Conservation (phyloP, 1,284 basidiomycete species). For the Cryptococcus sp. region DNA sequence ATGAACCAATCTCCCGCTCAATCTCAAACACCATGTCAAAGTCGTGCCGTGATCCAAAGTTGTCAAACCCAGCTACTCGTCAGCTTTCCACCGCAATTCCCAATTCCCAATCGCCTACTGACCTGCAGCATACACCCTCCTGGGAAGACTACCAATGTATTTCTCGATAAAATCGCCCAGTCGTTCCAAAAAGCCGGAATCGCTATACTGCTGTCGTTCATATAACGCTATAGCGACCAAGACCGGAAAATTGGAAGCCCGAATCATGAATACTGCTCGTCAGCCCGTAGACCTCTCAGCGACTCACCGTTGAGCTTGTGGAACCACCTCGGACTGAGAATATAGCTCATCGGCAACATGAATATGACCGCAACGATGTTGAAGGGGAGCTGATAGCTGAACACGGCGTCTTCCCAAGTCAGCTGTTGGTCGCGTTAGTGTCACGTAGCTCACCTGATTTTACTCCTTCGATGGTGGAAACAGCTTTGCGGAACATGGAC, state of each 20-base stretch:
- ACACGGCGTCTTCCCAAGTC: slow-evolving; percentile 65
- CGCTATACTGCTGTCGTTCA: slow-evolving; percentile 67
- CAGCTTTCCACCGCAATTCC: slow-evolving; percentile 1
- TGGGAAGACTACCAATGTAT: slow-evolving; percentile 64
- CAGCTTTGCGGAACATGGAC: slow-evolving; percentile 89
- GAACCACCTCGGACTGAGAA: slow-evolving; percentile 53
- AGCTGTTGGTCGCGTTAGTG: slow-evolving; percentile 27
- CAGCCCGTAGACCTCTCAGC: neutral
- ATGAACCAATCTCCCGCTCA: slow-evolving; percentile 57
- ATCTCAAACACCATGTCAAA: slow-evolving; percentile 78
- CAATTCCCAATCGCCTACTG: slow-evolving; percentile 34
- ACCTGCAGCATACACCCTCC: slow-evolving; percentile 66
- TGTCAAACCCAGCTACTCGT: slow-evolving; percentile 66
- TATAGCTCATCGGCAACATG: slow-evolving; percentile 74
- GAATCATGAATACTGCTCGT: slow-evolving; percentile 46
- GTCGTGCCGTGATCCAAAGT: slow-evolving; percentile 63
- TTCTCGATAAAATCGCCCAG: slow-evolving; percentile 61
- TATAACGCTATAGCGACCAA: slow-evolving; percentile 72
- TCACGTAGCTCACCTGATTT: slow-evolving; percentile 29
- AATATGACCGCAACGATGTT: slow-evolving; percentile 75
- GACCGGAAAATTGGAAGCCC: slow-evolving; percentile 79
- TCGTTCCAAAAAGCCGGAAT: slow-evolving; percentile 65
- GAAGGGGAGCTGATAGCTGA: slow-evolving; percentile 87
- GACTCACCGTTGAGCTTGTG: slow-evolving; percentile 76
- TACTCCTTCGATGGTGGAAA: slow-evolving; percentile 75